A percentile compares a stretch with the other conserved stretches of the same genome.
These are phyloP conservation scores for Blastomyces emzantsi DNA, from an alignment of 2,329 filamentous ascomycete genomes.

Conservation along the genomic window DNA sequence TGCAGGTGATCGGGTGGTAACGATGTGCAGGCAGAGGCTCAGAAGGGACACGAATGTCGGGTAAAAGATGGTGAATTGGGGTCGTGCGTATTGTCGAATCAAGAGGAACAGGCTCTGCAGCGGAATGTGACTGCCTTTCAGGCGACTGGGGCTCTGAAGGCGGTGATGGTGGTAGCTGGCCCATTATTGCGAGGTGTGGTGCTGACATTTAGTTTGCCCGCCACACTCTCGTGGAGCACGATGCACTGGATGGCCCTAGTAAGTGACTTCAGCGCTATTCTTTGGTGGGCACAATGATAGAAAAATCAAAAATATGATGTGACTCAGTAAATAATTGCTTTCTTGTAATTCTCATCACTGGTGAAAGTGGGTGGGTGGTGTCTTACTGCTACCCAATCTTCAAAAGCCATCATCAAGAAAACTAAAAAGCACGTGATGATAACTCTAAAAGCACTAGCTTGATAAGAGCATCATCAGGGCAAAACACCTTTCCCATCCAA, in stretches of 20 bases:
- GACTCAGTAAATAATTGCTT: neutral
- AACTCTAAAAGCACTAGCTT: neutral
- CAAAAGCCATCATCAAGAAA: too few relatives aligned
- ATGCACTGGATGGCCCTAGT: neutral
- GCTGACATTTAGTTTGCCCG: neutral
- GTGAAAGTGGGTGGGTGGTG: too few relatives aligned
- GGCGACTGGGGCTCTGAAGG: constrained; percentile 25
- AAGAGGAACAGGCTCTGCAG: constrained; percentile 24
- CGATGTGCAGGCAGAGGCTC: constrained; percentile 26
- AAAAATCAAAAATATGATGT: neutral
- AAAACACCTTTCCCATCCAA: neutral
- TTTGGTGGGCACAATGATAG: neutral
- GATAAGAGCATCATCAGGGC: neutral
- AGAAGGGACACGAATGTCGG: constrained; percentile 33
- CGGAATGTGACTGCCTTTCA: constrained; percentile 4
- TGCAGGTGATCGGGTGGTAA: constrained; percentile 34
- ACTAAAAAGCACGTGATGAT: constrained; percentile 3
- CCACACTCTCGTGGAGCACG: neutral
- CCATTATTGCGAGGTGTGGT: constrained; percentile 17
- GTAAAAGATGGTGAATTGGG: constrained; percentile 32
- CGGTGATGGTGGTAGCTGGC: constrained; percentile 28
- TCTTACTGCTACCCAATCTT: neutral
- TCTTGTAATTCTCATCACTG: neutral
- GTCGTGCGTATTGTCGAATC: constrained; percentile 30
- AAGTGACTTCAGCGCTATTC: neutral